A percentile compares a stretch with the other conserved stretches of the same genome.
Conservation (phyloP, 768 basidiomycete genomes). For the Pulveroboletus sp. region DNA sequence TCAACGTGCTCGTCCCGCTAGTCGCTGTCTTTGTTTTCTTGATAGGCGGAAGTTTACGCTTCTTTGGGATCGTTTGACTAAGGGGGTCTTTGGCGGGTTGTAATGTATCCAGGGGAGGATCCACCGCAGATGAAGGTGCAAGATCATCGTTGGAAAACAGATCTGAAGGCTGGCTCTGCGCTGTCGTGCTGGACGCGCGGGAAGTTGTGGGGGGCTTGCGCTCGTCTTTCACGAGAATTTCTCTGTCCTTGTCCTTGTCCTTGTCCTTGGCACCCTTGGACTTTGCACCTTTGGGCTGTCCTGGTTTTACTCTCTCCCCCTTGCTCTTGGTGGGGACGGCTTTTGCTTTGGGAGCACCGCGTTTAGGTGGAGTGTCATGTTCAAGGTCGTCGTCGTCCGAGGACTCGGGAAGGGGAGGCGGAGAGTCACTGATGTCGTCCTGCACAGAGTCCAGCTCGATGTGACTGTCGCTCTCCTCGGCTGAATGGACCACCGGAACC, state of each 20-base stretch:
- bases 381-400: slow-evolving; percentile 30
- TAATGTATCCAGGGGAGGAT: slow-evolving; percentile 13
- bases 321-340: slow-evolving; percentile 23
- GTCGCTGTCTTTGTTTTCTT: slow-evolving; percentile 56
- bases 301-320: slow-evolving; percentile 19
- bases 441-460: slow-evolving; percentile 25
- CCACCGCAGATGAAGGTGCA: slow-evolving; percentile 1
- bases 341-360: slow-evolving; percentile 22
- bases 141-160: slow-evolving; percentile 32
- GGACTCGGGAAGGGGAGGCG: slow-evolving; percentile 20
- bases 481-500: slow-evolving; percentile 24
- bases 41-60: slow-evolving; percentile 65
- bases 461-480: slow-evolving; percentile 27
- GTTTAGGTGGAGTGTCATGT: slow-evolving; percentile 20
- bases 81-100: slow-evolving; percentile 28
- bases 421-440: slow-evolving; percentile 24
- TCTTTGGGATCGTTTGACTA: slow-evolving; percentile 42
- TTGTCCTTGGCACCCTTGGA: slow-evolving; percentile 32
- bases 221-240: slow-evolving; percentile 42
- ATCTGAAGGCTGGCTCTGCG: slow-evolving; percentile 30
- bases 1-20: slow-evolving; percentile 19
- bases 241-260: slow-evolving; percentile 30
- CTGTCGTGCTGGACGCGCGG: slow-evolving; percentile 30
- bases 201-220: slow-evolving; percentile 30
- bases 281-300: slow-evolving; percentile 20